These are phyloP conservation scores for Corymbia maculata DNA, from an alignment of 345 rosid species.

Conservation along the genomic window DNA sequence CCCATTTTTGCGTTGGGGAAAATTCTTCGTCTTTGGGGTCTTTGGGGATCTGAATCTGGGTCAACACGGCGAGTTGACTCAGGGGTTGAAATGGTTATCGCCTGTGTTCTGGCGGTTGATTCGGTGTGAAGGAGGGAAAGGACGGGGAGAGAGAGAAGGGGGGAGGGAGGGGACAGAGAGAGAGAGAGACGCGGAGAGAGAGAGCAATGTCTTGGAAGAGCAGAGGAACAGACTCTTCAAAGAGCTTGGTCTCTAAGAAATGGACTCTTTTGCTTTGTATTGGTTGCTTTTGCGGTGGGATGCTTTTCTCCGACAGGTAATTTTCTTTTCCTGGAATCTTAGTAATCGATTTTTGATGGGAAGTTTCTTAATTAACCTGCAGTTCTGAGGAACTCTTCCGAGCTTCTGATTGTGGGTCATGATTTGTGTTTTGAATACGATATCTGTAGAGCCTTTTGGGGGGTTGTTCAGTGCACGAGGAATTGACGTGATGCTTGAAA, in stretches of 20 bases:
- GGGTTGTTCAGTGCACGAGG: neutral
- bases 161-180: neutral
- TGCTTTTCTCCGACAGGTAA: constrained; percentile 79
- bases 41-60: constrained; percentile 38
- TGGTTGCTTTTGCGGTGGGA: constrained; percentile 89
- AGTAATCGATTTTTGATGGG: neutral
- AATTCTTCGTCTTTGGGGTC: neutral
- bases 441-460: neutral
- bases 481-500: neutral
- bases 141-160: neutral
- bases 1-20: neutral
- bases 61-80: constrained; percentile 1
- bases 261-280: constrained; percentile 77
- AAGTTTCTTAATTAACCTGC: neutral
- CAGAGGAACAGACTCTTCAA: constrained; percentile 41
- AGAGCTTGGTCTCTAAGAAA: constrained; percentile 56
- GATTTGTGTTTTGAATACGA: neutral
- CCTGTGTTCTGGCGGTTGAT: constrained; percentile 2
- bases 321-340: neutral
- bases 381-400: neutral
- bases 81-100: constrained; percentile 7
- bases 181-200: neutral
- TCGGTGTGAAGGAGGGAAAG: neutral
- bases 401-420: neutral
- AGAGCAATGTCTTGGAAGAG: constrained; percentile 48